These are phyloP conservation scores for Perkinsus marinus DNA, from an alignment of 169 alveolate species.

Conservation along the genomic window DNA sequence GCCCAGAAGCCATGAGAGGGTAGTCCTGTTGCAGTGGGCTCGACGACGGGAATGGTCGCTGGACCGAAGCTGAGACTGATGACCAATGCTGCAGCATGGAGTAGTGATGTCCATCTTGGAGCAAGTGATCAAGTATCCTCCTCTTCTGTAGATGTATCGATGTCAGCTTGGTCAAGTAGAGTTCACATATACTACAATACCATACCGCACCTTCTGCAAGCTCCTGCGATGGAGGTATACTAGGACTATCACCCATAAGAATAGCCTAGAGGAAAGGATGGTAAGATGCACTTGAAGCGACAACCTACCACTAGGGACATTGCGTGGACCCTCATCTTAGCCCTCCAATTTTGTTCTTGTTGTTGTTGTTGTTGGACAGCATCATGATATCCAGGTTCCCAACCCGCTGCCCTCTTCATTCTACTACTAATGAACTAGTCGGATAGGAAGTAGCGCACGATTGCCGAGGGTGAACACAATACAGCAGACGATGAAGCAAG, in stretches of 20 bases:
- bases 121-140: neutral
- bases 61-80: neutral
- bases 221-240: neutral
- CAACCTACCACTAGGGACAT: neutral
- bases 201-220: neutral
- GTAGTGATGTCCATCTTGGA: neutral
- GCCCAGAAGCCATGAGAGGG: neutral
- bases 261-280: neutral
- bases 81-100: neutral
- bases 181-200: neutral
- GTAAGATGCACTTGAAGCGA: neutral
- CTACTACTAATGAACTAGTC: too few relatives aligned
- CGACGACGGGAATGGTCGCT: too few relatives aligned
- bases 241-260: neutral
- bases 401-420: too few relatives aligned
- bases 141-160: neutral
- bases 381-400: too few relatives aligned
- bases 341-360: neutral
- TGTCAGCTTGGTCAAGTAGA: neutral
- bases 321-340: neutral
- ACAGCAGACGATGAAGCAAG: too few relatives aligned
- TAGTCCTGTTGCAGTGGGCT: neutral
- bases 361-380: too few relatives aligned
- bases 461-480: too few relatives aligned
- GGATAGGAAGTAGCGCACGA: too few relatives aligned